Evolutionary conservation across 371 early-diverging fungal species (phyloP).

Genomic region (Mortierella sp.): DNA sequence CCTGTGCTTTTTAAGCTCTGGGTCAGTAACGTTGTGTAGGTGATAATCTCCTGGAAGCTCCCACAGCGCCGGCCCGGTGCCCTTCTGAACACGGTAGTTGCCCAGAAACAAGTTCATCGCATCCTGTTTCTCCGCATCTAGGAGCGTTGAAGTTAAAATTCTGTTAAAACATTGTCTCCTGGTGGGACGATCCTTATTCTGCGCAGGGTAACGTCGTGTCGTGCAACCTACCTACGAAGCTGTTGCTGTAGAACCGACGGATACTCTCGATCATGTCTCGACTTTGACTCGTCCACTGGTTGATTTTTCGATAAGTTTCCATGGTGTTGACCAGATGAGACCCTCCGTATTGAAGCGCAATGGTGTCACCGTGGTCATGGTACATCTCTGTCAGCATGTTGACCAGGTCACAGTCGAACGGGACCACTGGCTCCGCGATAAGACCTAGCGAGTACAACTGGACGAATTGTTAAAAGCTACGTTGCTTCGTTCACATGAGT

Average conservation of each 20-base stretch:
- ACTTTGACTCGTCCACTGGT: conserved; percentile 94
- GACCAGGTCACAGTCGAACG: conserved; percentile 94
- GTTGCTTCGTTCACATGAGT: not conserved
- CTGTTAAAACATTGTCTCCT: not conserved
- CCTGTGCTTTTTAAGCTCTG: conserved; percentile 52
- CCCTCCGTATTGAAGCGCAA: conserved; percentile 99
- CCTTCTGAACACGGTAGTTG: conserved; percentile 71
- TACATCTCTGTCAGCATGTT: conserved; percentile 97
- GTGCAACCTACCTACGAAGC: conserved; percentile 81
- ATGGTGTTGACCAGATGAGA: conserved; percentile 98
- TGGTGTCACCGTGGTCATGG: conserved; percentile 98
- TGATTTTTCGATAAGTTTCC: conserved; percentile 95
- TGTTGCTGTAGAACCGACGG: conserved; percentile 93
- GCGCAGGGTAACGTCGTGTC: not conserved
- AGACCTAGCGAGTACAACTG: conserved; percentile 91
- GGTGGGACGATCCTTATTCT: not conserved
- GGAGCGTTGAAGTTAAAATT: not conserved
- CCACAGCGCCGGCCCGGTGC: conserved; percentile 79
- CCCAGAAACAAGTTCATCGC: conserved; percentile 97
- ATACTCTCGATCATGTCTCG: conserved; percentile 96
- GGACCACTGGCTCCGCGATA: conserved; percentile 81
- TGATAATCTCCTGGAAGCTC: conserved; percentile 86
- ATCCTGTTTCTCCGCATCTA: conserved; percentile 96
- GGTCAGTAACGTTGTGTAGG: conserved; percentile 79
- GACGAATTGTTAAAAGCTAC: not conserved